Base-by-base conservation (phyloP, 371 early-diverging fungal species). In the Lichtheimia corymbifera region DNA sequence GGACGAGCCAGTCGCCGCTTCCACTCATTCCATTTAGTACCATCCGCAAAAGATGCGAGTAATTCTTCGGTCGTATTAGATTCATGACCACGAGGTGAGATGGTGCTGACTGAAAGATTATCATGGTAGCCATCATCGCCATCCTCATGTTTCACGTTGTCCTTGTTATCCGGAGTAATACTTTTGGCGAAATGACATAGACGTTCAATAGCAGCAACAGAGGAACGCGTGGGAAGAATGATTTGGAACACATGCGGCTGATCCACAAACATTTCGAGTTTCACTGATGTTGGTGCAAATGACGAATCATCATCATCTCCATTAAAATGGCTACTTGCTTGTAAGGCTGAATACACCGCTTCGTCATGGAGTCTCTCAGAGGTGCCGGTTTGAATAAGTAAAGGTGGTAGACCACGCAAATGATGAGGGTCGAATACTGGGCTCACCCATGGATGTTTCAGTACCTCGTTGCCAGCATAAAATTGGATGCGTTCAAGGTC, bases 211-310 rank as follows among this genome's bases (percentile, higher is more conserved):
- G 75, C 67, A 12, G 63, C 40, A 4, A 58, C 57, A 13, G 69
- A 62, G 15, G 45, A 49, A 50, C 5, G 63, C 18, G 68, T 69
- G 0, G 67, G 62, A 15, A 76, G 63, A 45, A 89, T 67, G 53
- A 87, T 68, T 22, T 85, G 85, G 62, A 91, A 93, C 5, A 91
- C 91, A 59, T 93, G 93, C 4, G 90, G 85, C 84, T 92, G 92
- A 59, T 92, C 93, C 5, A 72, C 76, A 64, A 85, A 92, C 28
- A 74, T 30, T 55, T 79, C 77, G 11, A 77, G 49, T 17, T 55
- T 58, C 2, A 80, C 70, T 6, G 64, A n/a, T 4, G 74, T 73
- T 2, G 71, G 66, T 53, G 25, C 53, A n/a, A 27, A 5, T 25
- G 52, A 2, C 6, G 27, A 15, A 24, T 63, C 58, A 51, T 45